A percentile compares a stretch with the other conserved stretches of the same genome.
Conservation (phyloP, 2,329 filamentous ascomycete genomes). For the Aspergillus arachidicola region DNA sequence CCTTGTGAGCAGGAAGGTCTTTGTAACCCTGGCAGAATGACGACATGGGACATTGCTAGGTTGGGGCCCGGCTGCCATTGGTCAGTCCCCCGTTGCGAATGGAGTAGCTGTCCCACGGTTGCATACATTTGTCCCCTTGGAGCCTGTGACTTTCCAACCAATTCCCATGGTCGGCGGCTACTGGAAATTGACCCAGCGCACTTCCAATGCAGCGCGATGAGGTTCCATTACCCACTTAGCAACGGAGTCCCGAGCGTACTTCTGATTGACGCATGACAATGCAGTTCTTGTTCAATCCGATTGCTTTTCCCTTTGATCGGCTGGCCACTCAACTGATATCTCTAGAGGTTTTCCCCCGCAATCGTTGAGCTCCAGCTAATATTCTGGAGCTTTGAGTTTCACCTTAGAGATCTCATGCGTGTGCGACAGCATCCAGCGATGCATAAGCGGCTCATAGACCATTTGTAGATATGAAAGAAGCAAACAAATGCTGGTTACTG, state of each 20-base stretch:
- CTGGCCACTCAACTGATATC: background rate
- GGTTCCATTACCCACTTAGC: background rate
- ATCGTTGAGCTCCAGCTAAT: background rate
- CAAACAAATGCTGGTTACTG: background rate
- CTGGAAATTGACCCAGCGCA: background rate
- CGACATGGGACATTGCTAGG: constrained; percentile 12
- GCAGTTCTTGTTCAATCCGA: background rate
- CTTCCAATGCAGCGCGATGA: background rate
- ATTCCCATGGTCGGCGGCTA: background rate
- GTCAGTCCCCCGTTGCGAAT: background rate
- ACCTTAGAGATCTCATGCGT: background rate
- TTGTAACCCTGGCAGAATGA: constrained; percentile 14
- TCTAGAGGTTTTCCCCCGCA: background rate
- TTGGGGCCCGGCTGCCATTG: constrained; percentile 7
- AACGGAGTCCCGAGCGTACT: background rate
- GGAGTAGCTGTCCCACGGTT: constrained; percentile 11
- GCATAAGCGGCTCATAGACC: background rate
- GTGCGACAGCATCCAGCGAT: background rate
- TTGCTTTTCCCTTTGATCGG: background rate
- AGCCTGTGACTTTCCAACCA: background rate
- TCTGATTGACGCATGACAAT: background rate
- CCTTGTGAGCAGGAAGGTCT: constrained; percentile 5
- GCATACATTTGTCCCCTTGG: constrained; percentile 5
- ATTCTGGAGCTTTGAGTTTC: constrained; percentile 2
- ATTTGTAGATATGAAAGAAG: background rate